phyloP scores from a whole-genome alignment of 1,284 basidiomycete species.

The Microbotryum violaceum region DNA sequence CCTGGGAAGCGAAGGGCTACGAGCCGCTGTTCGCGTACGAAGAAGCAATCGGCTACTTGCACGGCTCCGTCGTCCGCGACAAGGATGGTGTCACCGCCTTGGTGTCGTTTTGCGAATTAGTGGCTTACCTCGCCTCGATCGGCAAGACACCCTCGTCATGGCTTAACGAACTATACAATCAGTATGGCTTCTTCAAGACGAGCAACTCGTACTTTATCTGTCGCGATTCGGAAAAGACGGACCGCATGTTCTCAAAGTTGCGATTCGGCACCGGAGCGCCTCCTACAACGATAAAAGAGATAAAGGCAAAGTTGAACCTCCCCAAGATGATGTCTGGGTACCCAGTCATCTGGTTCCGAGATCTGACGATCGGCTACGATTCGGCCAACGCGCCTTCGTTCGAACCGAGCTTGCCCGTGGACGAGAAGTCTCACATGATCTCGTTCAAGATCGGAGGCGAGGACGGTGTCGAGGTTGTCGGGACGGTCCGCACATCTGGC shows the following conservation, averaged over 20 bases:
- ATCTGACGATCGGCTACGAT: constrained; percentile 57
- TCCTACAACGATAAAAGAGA: background rate
- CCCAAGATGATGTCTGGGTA: constrained; percentile 57
- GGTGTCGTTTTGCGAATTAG: constrained; percentile 62
- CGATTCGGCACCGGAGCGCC: constrained; percentile 40
- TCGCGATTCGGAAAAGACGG: constrained; percentile 54
- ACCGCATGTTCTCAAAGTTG: constrained; percentile 58
- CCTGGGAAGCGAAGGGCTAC: constrained; percentile 57
- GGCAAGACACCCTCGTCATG: constrained; percentile 53
- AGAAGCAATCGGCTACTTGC: constrained; percentile 78
- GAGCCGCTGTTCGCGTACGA: constrained; percentile 75
- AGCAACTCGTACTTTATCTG: constrained; percentile 75
- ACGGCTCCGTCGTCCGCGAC: constrained; percentile 64
- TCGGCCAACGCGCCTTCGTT: constrained; percentile 63
- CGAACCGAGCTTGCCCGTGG: constrained; percentile 57
- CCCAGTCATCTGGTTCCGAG: constrained; percentile 55
- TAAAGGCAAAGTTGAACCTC: background rate
- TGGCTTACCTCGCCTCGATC: constrained; percentile 47
- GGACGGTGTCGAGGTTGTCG: constrained; percentile 53
- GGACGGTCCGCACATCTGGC: constrained; percentile 60
- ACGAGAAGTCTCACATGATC: constrained; percentile 68
- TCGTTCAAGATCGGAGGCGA: constrained; percentile 49
- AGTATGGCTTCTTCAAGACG: constrained; percentile 46
- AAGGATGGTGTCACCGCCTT: constrained; percentile 59
- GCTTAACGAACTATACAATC: constrained; percentile 57